Base-by-base conservation (phyloP, 2,329 filamentous ascomycete species). In the Onygenales sp. region DNA sequence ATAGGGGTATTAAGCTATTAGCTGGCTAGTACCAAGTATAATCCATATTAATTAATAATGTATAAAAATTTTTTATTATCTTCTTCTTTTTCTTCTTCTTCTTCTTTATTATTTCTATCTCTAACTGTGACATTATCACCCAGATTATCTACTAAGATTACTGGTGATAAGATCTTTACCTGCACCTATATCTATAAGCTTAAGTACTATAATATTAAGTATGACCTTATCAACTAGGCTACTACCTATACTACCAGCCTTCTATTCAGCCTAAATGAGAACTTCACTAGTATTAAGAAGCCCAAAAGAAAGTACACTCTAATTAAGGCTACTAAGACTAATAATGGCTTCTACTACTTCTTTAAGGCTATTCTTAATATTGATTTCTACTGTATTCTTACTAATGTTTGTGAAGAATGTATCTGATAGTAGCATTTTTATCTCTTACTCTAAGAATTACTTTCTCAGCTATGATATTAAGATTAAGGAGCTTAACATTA, bases 311-410 rank as follows among this genome's bases (percentile, higher is more conserved):
- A 98, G 82, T 96, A 84, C 87, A 86, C 81, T 63, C 83, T 98
- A 71, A 97, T 92, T 68, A 91, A 97, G 84, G 90, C 89, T 64
- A 84, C 85, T 62, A 92, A 97, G 82, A 85, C 83, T 63, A 87
- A 92, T 60, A 89, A 94, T 62, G 89, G 87, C 68, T 73, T 74
- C 62, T 91, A 93, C 79, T 91, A 93, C 69, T 93, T 93, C 73
- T 98, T 98, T 89, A 98, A 98, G 87, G 88, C 86, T 76, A 89
- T 87, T 87, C 87, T 98, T 65, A 93, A 98, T 71, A 93, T 98
- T 70, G 93, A 93, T 83, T 89, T 98, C 69, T 82, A 85, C 78
- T 89, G 93, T 70, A 98, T 93, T 72, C 96, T 91, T 63, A 98
- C 93, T 65, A 93, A 93, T 85, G 91, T 92, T 76, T 91, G 93